phyloP scores from a whole-genome alignment of 2,329 filamentous ascomycete species.

The Mycosphaerella sp. region DNA sequence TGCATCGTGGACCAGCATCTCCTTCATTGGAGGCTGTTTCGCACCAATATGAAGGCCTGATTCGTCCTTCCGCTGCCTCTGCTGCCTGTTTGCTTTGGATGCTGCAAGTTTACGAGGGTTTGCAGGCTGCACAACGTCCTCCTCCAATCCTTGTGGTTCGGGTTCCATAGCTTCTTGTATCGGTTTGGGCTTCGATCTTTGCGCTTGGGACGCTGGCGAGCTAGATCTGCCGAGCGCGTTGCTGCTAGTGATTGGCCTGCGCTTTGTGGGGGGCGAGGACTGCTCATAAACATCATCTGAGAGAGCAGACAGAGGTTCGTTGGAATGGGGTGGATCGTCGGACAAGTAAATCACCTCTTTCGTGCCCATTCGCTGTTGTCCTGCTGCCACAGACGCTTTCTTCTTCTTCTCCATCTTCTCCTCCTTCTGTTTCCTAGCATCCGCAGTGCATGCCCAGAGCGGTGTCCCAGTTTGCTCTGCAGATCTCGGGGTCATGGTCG shows the following conservation, averaged over 20 bases:
- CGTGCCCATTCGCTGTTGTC: constrained; percentile 22
- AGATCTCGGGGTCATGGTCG: constrained; percentile 7
- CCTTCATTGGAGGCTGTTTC: background rate
- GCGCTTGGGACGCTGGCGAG: constrained; percentile 30
- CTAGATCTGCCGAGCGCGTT: constrained; percentile 25
- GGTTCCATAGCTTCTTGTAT: background rate
- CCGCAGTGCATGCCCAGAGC: constrained; percentile 25
- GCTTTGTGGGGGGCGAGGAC: constrained; percentile 19
- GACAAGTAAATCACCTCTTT: constrained; percentile 36
- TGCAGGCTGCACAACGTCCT: too few relatives aligned
- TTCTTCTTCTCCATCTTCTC: background rate
- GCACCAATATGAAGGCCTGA: background rate
- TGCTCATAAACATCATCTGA: constrained; percentile 24
- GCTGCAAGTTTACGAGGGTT: background rate
- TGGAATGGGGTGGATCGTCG: constrained; percentile 15
- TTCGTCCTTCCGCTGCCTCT: too few relatives aligned
- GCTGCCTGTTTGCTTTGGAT: background rate
- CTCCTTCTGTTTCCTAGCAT: constrained; percentile 20
- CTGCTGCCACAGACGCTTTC: constrained; percentile 12
- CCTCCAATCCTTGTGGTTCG: too few relatives aligned
- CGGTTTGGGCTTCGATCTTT: background rate
- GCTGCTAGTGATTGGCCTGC: background rate
- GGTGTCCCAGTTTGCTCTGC: constrained; percentile 17
- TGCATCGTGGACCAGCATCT: background rate
- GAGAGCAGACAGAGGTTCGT: constrained; percentile 24